Conservation (phyloP, 2,329 filamentous ascomycete genomes). For the Paraphoma chrysanthemicola region DNA sequence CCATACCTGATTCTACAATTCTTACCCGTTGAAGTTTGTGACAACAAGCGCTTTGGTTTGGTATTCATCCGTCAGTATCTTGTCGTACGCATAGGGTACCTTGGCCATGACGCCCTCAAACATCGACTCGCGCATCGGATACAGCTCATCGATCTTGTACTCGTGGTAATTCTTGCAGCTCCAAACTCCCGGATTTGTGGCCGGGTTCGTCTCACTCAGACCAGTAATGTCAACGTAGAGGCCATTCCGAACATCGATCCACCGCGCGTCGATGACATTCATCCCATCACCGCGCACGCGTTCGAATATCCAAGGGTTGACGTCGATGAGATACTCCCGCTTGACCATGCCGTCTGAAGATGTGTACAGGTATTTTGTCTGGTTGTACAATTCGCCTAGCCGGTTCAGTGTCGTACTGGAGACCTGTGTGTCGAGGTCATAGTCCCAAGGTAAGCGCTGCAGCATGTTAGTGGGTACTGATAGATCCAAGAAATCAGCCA, state of each 20-base stretch:
- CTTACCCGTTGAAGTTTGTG: slow-evolving; percentile 67
- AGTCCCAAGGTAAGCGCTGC: slow-evolving; percentile 81
- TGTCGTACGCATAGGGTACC: slow-evolving; percentile 73
- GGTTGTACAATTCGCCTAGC: slow-evolving; percentile 72
- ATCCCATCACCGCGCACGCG: slow-evolving; percentile 69
- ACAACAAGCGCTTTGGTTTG: slow-evolving; percentile 65
- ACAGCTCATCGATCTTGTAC: slow-evolving; percentile 75
- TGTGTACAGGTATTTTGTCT: slow-evolving; percentile 62
- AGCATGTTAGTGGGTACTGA: slow-evolving; percentile 31
- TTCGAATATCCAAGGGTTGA: slow-evolving; percentile 74
- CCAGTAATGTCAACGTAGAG: slow-evolving; percentile 86
- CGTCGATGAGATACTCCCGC: slow-evolving; percentile 73
- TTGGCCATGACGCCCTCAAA: slow-evolving; percentile 77
- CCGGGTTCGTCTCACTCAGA: slow-evolving; percentile 70
- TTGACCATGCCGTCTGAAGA: slow-evolving; percentile 46
- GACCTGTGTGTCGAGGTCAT: slow-evolving; percentile 83
- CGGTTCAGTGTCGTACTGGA: slow-evolving; percentile 69
- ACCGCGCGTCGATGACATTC: slow-evolving; percentile 85
- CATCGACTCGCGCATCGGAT: slow-evolving; percentile 74
- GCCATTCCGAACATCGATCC: slow-evolving; percentile 78
- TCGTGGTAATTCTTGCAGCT: slow-evolving; percentile 82
- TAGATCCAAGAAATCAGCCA: background rate
- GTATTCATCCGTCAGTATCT: slow-evolving; percentile 71
- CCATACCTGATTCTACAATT: background rate
- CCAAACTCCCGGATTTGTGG: slow-evolving; percentile 68